Conservation (phyloP, 2,329 filamentous ascomycete species). For the Xylariaceae sp. region DNA sequence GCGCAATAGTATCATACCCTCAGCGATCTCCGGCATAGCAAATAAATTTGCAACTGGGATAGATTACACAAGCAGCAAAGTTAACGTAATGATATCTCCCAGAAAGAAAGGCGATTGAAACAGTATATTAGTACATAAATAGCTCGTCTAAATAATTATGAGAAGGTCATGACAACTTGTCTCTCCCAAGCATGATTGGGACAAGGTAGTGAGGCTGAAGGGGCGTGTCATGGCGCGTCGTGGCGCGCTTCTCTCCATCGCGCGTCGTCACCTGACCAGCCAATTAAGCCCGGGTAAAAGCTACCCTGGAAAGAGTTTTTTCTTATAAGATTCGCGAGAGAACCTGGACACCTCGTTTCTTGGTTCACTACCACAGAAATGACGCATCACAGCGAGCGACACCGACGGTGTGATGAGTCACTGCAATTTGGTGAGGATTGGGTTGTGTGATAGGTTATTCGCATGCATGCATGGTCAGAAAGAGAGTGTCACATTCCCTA, state of each 20-base stretch:
- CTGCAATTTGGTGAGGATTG: not conserved
- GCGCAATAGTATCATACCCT: conserved; percentile 29
- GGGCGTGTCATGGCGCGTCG: too few relatives aligned
- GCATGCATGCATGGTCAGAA: conserved; percentile 5
- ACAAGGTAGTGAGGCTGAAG: not conserved
- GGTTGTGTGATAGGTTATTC: too few relatives aligned
- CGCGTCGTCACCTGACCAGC: conserved; percentile 22
- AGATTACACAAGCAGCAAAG: too few relatives aligned
- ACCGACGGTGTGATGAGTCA: too few relatives aligned
- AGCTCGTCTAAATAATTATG: not conserved
- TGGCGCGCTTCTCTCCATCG: conserved; percentile 6
- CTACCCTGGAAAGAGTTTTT: too few relatives aligned
- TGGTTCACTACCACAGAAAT: conserved; percentile 10
- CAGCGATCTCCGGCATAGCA: conserved; percentile 39
- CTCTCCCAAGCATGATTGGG: too few relatives aligned
- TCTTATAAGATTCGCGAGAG: not conserved
- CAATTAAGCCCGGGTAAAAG: not conserved
- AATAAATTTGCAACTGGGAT: not conserved
- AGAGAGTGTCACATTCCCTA: too few relatives aligned
- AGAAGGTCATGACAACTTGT: too few relatives aligned
- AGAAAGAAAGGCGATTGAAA: too few relatives aligned
- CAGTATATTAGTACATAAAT: not conserved
- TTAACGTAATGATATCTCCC: too few relatives aligned
- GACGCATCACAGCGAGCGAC: too few relatives aligned
- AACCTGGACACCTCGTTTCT: not conserved